Conservation (phyloP, 2,329 filamentous ascomycete species). For the Colletotrichum eleusines region DNA sequence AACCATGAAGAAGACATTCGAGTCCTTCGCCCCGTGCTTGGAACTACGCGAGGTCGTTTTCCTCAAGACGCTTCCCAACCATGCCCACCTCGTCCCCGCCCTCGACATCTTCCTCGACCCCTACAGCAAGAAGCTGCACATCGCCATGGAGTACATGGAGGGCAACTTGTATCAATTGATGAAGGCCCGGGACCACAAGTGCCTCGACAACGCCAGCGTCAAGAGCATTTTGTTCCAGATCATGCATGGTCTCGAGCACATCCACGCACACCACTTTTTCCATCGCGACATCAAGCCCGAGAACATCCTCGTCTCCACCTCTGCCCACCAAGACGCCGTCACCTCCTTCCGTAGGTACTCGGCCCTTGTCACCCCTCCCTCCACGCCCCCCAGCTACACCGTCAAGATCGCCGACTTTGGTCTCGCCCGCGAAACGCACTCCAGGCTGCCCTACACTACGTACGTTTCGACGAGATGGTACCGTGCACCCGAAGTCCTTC, state of each 20-base stretch:
- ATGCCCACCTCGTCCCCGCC: slow-evolving; percentile 94
- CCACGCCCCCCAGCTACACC: slow-evolving; percentile 91
- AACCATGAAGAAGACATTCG: slow-evolving; percentile 99
- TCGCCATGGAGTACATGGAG: slow-evolving; percentile 99
- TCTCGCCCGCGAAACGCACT: slow-evolving; percentile 96
- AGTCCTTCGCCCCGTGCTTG: slow-evolving; percentile 88
- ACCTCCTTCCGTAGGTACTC: slow-evolving; percentile 90
- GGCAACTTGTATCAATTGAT: slow-evolving; percentile 98
- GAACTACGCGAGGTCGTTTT: slow-evolving; percentile 98
- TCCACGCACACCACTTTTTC: slow-evolving; percentile 97
- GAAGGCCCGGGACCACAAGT: slow-evolving; percentile 98
- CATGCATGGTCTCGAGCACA: slow-evolving; percentile 94
- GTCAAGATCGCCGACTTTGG: slow-evolving; percentile 99
- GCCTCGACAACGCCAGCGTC: slow-evolving; percentile 87
- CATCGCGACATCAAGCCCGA: slow-evolving; percentile 99
- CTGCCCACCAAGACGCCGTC: slow-evolving; percentile 83
- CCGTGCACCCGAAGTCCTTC: slow-evolving; percentile 91
- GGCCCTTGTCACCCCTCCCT: slow-evolving; percentile 90
- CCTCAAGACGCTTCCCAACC: slow-evolving; percentile 85
- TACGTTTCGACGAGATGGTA: slow-evolving; percentile 99
- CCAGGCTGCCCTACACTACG: slow-evolving; percentile 95
- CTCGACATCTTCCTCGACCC: slow-evolving; percentile 98
- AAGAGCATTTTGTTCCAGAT: slow-evolving; percentile 99
- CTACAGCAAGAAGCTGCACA: slow-evolving; percentile 95
- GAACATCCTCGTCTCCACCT: slow-evolving; percentile 97